These are phyloP conservation scores for Gonium pectorale DNA, from an alignment of 139 green algal species.

Conservation along the genomic window DNA sequence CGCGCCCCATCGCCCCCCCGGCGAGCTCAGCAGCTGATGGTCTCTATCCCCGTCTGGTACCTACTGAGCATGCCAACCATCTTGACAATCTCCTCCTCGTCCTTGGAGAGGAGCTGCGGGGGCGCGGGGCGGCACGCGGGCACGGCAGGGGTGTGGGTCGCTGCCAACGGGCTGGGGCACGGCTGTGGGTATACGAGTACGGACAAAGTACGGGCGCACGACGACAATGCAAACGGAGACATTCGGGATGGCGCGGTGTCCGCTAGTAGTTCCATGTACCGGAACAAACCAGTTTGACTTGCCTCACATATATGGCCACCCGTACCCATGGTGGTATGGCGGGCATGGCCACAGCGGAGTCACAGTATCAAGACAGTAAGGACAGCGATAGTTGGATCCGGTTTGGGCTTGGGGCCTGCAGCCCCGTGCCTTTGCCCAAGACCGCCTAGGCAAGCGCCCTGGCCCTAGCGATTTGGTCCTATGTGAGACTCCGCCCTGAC, in stretches of 20 bases:
- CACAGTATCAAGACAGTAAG: not conserved
- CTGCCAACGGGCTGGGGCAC: not conserved
- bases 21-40: not conserved
- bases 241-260: not conserved
- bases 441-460: not conserved
- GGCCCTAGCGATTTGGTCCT: not conserved
- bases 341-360: no score
- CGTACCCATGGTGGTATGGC: no score
- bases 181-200: no score
- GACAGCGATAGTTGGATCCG: not conserved
- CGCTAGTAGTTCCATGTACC: not conserved
- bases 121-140: no score
- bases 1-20: no score
- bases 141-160: not conserved
- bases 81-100: not conserved
- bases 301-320: no score
- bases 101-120: constrained; percentile 32
- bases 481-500: not conserved
- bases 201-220: no score
- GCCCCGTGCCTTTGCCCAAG: no score
- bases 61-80: not conserved
- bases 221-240: no score
- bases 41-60: constrained; percentile 15
- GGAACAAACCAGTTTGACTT: not conserved
- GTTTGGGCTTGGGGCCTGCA: no score